Evolutionary conservation across 176 grass and related monocot genomes (phyloP), one percentile per base, ranked within the genome.

Genomic region (Musa beccarii): DNA sequence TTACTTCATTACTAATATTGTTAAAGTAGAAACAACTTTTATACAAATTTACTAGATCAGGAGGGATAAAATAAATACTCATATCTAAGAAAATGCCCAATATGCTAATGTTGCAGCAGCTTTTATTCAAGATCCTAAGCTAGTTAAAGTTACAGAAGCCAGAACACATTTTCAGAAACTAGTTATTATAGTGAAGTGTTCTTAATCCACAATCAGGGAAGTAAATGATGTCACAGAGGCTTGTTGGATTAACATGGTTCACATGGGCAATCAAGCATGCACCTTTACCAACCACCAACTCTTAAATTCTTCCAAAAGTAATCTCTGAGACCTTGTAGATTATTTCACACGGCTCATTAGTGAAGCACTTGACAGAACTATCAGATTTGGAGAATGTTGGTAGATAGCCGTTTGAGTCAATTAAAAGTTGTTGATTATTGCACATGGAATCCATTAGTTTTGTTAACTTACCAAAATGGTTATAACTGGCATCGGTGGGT

Each of bases 401-500:
- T n/a, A 20, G 3, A 71, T 4, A 21, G 10, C 19, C 13, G 8
- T 0, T 10, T n/a, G 8, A 2, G 9, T 20, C 2, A 51, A 21
- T 26, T 1, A 10, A 20, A 62, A 62, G 20, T n/a, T 71, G 34
- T 8, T 22, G 68, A 16, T 71, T 21, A 50, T n/a, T 52, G 20
- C 15, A 50, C 17, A n/a, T n/a, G 28, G 9, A 51, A 1, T 50
- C 5, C 17, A 20, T 71, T 20, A 16, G 11, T 11, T 49, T 59
- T 68, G 73, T 78, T 67, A 53, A 84, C 95, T 69, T 93, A 98
- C 95, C 84, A 98, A 54, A 51, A 87, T 87, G 64, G 82, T 78
- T 43, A 82, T 79, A 54, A 98, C 65, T 74, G 95, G 95, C 76
- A 93, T 68, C 2, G 80, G 80, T 72, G 76, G 74, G 21, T 94